phyloP scores from a whole-genome alignment of 2,329 filamentous ascomycete species.

The Aspergillus sojae region DNA sequence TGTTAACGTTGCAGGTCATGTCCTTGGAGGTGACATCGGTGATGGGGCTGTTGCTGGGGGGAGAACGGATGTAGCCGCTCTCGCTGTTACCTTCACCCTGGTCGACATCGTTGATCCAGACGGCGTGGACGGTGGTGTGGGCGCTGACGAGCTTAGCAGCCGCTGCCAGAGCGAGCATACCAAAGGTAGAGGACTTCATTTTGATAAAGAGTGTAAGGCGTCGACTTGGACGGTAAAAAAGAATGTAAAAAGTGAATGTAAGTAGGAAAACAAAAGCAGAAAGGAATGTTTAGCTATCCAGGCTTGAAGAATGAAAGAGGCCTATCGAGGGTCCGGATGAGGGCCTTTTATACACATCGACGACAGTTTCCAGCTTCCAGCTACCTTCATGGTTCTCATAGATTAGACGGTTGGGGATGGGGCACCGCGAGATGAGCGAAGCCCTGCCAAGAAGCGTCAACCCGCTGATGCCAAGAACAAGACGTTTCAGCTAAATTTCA shows the following conservation, averaged over 20 bases:
- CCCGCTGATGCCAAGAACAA: background rate
- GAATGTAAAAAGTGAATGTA: constrained; percentile 1
- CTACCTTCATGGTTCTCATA: background rate
- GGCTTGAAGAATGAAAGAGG: constrained; percentile 1
- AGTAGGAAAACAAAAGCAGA: constrained; percentile 8
- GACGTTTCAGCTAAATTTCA: constrained; percentile 13
- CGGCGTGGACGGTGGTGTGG: constrained; percentile 25
- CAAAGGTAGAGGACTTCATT: constrained; percentile 24
- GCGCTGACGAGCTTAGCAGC: constrained; percentile 22
- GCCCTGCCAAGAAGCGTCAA: constrained; percentile 13
- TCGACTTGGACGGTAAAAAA: constrained; percentile 7
- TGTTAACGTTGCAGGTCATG: constrained; percentile 27
- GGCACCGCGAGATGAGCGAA: constrained; percentile 8
- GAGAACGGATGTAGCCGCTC: constrained; percentile 23
- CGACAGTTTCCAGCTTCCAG: background rate
- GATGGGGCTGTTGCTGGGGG: constrained; percentile 26
- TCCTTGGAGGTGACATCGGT: constrained; percentile 24
- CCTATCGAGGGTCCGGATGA: background rate
- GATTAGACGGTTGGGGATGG: background rate
- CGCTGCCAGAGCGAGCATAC: constrained; percentile 29
- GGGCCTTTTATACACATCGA: constrained; percentile 6
- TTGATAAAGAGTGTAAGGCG: constrained; percentile 13
- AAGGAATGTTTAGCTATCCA: constrained; percentile 13
- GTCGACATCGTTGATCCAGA: constrained; percentile 28
- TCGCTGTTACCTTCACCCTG: constrained; percentile 23